These are phyloP conservation scores for Kodamaea laetipori DNA, from an alignment of 805 yeast genomes.

Conservation along the genomic window DNA sequence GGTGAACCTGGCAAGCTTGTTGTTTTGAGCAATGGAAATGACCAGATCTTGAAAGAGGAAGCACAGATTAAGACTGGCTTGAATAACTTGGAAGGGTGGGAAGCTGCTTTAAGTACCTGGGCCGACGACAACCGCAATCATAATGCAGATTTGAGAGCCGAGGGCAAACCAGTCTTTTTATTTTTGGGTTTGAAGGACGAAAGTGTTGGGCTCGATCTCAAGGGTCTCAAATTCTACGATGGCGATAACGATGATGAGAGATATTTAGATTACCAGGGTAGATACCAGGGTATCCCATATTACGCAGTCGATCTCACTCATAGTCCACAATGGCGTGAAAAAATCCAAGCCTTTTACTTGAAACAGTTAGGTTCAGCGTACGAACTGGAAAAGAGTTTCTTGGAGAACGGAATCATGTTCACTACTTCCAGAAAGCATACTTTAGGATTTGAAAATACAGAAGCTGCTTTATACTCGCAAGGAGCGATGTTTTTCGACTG, in stretches of 20 bases:
- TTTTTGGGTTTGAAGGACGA: conserved; percentile 51
- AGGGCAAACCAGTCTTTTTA: conserved; percentile 39
- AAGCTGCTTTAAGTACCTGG: conserved; percentile 22
- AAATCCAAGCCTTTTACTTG: conserved; percentile 33
- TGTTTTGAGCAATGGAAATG: conserved; percentile 37
- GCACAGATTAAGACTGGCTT: conserved; percentile 25
- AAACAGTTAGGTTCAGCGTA: conserved; percentile 21
- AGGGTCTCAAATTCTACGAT: conserved; percentile 30
- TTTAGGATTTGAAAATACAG: conserved; percentile 37
- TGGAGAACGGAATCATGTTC: conserved; percentile 26
- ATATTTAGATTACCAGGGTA: conserved; percentile 45
- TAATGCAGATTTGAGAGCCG: conserved; percentile 42
- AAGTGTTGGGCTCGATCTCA: conserved; percentile 42
- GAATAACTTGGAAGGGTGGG: conserved; percentile 18
- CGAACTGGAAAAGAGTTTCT: conserved; percentile 15
- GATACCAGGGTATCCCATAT: conserved; percentile 62
- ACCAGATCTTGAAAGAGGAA: conserved; percentile 26
- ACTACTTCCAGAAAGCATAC: conserved; percentile 39
- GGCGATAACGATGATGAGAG: conserved; percentile 25
- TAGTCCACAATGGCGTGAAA: conserved; percentile 41
- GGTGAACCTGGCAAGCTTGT: conserved; percentile 31
- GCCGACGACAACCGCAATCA: conserved; percentile 34
- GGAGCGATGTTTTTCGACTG: conserved; percentile 86
- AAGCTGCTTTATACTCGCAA: conserved; percentile 75
- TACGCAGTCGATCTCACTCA: conserved; percentile 61